Conservation (phyloP, 2,329 filamentous ascomycete genomes). For the Daldinia sp. region DNA sequence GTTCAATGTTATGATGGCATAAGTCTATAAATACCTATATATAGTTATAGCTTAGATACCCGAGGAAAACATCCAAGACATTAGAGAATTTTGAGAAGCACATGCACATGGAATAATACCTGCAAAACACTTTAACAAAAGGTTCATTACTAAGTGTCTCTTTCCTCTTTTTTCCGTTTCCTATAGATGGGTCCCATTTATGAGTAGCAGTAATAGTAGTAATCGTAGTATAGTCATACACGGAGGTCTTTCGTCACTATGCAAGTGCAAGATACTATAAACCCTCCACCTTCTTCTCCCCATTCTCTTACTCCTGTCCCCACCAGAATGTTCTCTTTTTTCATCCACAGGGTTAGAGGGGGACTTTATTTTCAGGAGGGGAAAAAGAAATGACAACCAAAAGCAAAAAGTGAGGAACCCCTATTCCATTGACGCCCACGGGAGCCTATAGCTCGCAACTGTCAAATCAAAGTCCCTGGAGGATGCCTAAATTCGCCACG, state of each 20-base stretch:
- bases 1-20: neutral
- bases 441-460: conserved; percentile 11
- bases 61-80: neutral
- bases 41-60: neutral
- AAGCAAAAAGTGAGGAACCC: conserved; percentile 9
- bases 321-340: conserved; percentile 12
- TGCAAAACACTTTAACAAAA: neutral
- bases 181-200: conserved; percentile 37
- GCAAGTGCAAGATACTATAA: conserved; percentile 27
- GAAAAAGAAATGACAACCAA: conserved; percentile 11
- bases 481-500: conserved; percentile 44
- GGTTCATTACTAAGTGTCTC: conserved; percentile 10
- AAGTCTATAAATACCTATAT: neutral
- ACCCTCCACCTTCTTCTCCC: neutral
- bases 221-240: conserved; percentile 37
- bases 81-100: neutral
- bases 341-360: neutral
- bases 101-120: neutral
- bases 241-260: conserved; percentile 28
- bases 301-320: conserved; percentile 5
- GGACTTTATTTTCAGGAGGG: conserved; percentile 7
- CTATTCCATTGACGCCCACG: conserved; percentile 26
- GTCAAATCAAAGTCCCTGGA: conserved; percentile 29
- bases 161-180: conserved; percentile 30
- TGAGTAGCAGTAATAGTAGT: conserved; percentile 23